Evolutionary conservation across 2,329 filamentous ascomycete species (phyloP).

Genomic region (Fusarium paranaense): DNA sequence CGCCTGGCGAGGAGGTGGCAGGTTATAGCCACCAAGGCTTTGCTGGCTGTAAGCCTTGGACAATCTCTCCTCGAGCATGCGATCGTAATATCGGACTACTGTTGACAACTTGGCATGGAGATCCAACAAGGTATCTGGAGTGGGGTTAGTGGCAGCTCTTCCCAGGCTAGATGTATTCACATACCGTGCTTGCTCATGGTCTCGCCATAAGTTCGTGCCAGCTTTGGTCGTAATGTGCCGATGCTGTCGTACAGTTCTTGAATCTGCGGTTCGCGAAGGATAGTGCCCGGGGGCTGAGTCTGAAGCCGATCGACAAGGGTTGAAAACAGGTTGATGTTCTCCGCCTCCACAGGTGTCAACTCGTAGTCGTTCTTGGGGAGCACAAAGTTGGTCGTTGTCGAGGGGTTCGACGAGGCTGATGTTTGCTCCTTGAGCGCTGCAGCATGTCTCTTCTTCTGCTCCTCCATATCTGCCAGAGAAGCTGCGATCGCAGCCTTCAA

Average conservation of each 20-base stretch:
- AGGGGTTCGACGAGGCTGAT: slow-evolving; percentile 53
- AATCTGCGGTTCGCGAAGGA: slow-evolving; percentile 95
- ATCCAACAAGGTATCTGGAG: slow-evolving; percentile 87
- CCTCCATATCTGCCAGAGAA: slow-evolving; percentile 95
- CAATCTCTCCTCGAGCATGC: slow-evolving; percentile 95
- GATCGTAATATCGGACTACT: slow-evolving; percentile 96
- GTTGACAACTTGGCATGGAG: slow-evolving; percentile 95
- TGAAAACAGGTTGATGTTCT: slow-evolving; percentile 96
- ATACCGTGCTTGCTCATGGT: slow-evolving; percentile 99
- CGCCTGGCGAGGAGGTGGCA: slow-evolving; percentile 63
- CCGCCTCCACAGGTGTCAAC: slow-evolving; percentile 90
- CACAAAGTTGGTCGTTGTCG: slow-evolving; percentile 61
- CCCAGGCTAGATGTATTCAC: slow-evolving; percentile 38
- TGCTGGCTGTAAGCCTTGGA: slow-evolving; percentile 93
- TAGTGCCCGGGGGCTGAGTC: slow-evolving; percentile 94
- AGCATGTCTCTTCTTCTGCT: slow-evolving; percentile 93
- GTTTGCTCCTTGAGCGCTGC: slow-evolving; percentile 85
- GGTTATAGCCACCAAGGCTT: slow-evolving; percentile 72
- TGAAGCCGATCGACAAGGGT: slow-evolving; percentile 94
- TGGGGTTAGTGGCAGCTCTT: slow-evolving; percentile 25
- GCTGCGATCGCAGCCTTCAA: slow-evolving; percentile 95
- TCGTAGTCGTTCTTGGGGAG: slow-evolving; percentile 94
- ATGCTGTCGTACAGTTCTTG: slow-evolving; percentile 99
- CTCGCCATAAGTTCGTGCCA: slow-evolving; percentile 95
- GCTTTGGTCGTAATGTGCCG: slow-evolving; percentile 89